Evolutionary conservation across 1,284 basidiomycete genomes (phyloP).

Genomic region (Rhodotorula sp.): DNA sequence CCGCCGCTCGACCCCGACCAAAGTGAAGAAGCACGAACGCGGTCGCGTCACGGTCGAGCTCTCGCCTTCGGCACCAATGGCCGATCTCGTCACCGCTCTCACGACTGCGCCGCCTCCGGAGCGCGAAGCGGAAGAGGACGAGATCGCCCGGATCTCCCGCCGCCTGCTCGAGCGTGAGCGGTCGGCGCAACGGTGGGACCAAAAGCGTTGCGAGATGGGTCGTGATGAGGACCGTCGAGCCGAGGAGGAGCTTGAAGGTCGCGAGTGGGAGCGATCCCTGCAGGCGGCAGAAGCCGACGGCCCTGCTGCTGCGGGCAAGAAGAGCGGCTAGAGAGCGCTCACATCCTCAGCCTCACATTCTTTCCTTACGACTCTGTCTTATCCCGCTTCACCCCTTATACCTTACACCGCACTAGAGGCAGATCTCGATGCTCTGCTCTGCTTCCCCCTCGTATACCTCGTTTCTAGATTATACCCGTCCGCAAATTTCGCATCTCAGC

Average conservation of each 20-base stretch:
- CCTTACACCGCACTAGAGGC: too few species aligned
- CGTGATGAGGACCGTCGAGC: slow-evolving; percentile 16
- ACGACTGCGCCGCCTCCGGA: neutral
- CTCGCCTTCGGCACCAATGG: neutral
- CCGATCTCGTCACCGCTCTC: slow-evolving; percentile 5
- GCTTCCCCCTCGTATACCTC: too few species aligned
- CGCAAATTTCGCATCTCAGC: too few species aligned
- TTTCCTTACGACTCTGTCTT: neutral
- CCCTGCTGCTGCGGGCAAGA: neutral
- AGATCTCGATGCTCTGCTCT: too few species aligned
- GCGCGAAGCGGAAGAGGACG: slow-evolving; percentile 7
- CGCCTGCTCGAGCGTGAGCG: slow-evolving; percentile 12
- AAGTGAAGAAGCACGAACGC: neutral
- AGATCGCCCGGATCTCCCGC: slow-evolving; percentile 1
- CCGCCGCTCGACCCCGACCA: slow-evolving; percentile 5
- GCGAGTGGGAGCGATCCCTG: slow-evolving; percentile 18
- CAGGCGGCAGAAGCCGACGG: neutral
- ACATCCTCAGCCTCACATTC: neutral
- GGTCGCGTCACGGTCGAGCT: slow-evolving; percentile 14
- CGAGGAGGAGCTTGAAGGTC: slow-evolving; percentile 16
- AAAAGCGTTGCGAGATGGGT: slow-evolving; percentile 6
- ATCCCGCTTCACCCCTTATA: too few species aligned
- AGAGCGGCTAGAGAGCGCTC: neutral
- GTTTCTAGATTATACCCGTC: too few species aligned
- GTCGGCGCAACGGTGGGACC: slow-evolving; percentile 5